Percentiles rank a stretch among this genome's conserved stretches.
phyloP scores from a whole-genome alignment of 176 grass and related monocot genomes.

The Avena insularis region DNA sequence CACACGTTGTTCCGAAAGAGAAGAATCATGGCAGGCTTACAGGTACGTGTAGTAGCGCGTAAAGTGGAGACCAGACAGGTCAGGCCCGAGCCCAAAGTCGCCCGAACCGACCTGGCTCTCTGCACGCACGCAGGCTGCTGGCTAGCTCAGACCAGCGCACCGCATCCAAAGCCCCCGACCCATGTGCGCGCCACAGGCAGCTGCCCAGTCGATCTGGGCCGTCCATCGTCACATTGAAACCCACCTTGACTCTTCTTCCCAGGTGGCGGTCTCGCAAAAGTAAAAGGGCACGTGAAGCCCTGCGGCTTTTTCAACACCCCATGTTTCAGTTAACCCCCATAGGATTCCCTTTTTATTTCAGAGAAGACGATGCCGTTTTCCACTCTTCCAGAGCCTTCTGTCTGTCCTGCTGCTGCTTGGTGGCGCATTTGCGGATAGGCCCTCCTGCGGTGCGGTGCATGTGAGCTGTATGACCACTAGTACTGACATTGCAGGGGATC shows the following conservation, averaged over 20 bases:
- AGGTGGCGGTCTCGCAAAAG: constrained; percentile 26
- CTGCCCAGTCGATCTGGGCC: neutral
- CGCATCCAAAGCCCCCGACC: constrained; percentile 42
- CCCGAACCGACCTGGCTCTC: constrained; percentile 42
- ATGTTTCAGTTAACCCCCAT: neutral
- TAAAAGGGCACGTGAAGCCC: constrained; percentile 46
- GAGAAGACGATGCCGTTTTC: neutral
- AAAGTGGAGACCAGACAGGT: neutral
- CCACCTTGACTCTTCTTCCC: neutral
- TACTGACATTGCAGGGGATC: constrained; percentile 63
- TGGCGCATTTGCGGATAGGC: neutral
- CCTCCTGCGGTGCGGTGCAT: neutral
- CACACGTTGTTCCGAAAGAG: neutral
- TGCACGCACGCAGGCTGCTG: neutral
- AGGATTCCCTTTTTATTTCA: neutral
- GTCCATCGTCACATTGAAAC: neutral
- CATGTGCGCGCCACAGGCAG: constrained; percentile 36
- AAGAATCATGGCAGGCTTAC: neutral
- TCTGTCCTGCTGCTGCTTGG: no score
- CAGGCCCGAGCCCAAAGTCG: constrained; percentile 9
- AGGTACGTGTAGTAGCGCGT: neutral
- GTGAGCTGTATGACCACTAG: neutral
- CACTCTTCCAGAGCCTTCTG: constrained; percentile 12
- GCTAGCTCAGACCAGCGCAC: constrained; percentile 12
- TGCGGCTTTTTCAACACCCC: constrained; percentile 2